These are phyloP conservation scores for Fistulifera pelliculosa DNA, from an alignment of 108 stramenopile genomes.

Conservation along the genomic window DNA sequence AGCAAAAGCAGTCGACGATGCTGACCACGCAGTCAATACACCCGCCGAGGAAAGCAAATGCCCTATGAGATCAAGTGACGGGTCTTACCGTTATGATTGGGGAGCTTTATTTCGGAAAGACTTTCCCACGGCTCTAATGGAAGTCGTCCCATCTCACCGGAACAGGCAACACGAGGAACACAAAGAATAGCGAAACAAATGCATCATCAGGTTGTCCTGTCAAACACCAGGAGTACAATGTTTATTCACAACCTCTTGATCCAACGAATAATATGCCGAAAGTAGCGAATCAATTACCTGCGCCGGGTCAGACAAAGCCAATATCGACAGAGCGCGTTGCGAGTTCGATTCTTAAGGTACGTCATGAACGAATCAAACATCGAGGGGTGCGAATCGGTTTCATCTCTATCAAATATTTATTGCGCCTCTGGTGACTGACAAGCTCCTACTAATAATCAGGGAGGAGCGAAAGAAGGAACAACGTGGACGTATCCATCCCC, in stretches of 20 bases:
- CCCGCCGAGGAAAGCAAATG: conserved; percentile 14
- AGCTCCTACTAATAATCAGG: too few relatives aligned
- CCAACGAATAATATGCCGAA: conserved; percentile 95
- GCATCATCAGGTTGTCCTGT: conserved; percentile 32
- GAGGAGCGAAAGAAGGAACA: conserved; percentile 20
- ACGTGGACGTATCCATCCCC: conserved; percentile 97
- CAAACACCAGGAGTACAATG: conserved; percentile 80
- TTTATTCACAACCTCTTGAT: conserved; percentile 95
- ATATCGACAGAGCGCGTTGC: conserved; percentile 81
- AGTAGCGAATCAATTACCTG: conserved; percentile 62
- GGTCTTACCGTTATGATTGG: conserved; percentile 35
- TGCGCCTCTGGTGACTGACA: too few relatives aligned
- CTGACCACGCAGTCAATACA: not conserved
- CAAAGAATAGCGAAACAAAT: not conserved
- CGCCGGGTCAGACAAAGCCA: conserved; percentile 35
- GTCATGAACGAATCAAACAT: too few relatives aligned
- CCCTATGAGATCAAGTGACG: conserved; percentile 32
- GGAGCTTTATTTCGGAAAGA: conserved; percentile 15
- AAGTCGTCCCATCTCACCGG: conserved; percentile 15
- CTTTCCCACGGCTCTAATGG: conserved; percentile 25
- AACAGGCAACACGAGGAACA: not conserved
- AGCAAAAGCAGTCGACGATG: not conserved
- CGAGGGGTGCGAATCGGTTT: too few relatives aligned
- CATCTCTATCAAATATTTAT: too few relatives aligned
- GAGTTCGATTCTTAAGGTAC: conserved; percentile 87